Conservation (phyloP, 495 filamentous ascomycete species). For the Lindgomyces ingoldianus region DNA sequence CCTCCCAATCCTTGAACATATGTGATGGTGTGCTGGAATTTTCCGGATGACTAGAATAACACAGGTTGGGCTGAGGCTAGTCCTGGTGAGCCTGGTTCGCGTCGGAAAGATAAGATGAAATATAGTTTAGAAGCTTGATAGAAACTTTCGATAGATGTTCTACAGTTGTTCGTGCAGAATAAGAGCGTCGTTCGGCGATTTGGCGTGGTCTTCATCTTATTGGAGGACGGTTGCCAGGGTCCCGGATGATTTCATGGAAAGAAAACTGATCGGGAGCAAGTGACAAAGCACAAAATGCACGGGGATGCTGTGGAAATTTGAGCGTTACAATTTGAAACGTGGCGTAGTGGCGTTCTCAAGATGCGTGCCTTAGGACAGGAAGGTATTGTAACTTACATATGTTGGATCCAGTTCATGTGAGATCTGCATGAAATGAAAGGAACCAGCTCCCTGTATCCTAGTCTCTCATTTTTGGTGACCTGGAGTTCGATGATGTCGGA, state of each 20-base stretch:
- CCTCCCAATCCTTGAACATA: background rate
- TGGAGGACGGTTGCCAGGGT: background rate
- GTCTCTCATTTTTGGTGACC: no score
- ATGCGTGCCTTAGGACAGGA: background rate
- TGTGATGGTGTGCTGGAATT: background rate
- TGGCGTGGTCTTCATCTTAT: background rate
- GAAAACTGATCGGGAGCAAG: background rate
- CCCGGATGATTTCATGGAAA: background rate
- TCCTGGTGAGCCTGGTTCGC: background rate
- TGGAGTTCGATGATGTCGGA: no score
- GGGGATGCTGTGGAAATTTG: background rate
- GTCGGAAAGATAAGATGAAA: background rate
- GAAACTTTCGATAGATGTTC: background rate
- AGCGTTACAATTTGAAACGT: background rate
- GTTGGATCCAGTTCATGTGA: no score
- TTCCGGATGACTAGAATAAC: background rate
- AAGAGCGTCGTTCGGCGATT: background rate
- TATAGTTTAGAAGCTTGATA: background rate
- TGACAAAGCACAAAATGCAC: background rate
- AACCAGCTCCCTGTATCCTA: no score
- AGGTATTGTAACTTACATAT: background rate
- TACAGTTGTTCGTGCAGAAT: no score
- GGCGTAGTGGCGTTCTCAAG: background rate
- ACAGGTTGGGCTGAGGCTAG: background rate
- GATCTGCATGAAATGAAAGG: no score